Base-by-base conservation (phyloP, 164 flowering plant species). In the Tetrastigma voinierianum region DNA sequence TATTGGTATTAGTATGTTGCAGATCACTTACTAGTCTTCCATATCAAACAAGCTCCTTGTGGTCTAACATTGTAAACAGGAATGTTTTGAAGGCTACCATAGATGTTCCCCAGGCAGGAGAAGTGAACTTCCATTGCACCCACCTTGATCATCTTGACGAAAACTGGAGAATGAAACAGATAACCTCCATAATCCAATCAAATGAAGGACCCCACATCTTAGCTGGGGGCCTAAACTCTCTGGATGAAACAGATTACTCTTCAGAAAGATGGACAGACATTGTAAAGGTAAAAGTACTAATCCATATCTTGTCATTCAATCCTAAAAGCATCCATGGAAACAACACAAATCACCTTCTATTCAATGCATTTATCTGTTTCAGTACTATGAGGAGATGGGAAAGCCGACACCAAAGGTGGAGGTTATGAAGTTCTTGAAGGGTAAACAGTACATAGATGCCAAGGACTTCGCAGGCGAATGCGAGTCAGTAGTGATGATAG, bases 141-240 rank as follows among this genome's bases (percentile, higher is more conserved):
- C 97, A 79, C 24, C 91, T 95, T 40, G 99, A 95, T 70, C 96
- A 95, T 74, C 80, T 95, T 1, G 94, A 92, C 54, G 99, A 95
- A 76, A 86, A 77, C 46, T 95, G 99, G 99, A 68, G 99, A 67
- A 90, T 95, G 97, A 95, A 92, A 71, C 99, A 95, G 76, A 85
- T 95, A 17, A 79, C 82, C 56, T 85, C 99, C 9, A 90, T 89
- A 44, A 84, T 95, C 40, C 76, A 83, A 69, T 82, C 93, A 3
- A 72, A 64, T 14, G 82, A 86, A 13, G 80, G 61, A 9, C 93
- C 97, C 0, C 96, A 95, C 69, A 87, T 95, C 56, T 74, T 95
- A 53, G 93, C 90, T 1, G 99, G 99, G 65, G 97, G 94, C 13
- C 89, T 95, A 6, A 95, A 92, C 71, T 87, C 99, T 13, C 84